Evolutionary conservation across 2,329 filamentous ascomycete species (phyloP), one percentile per base, ranked within the genome.

Genomic region (Botrytis hyacinthi): DNA sequence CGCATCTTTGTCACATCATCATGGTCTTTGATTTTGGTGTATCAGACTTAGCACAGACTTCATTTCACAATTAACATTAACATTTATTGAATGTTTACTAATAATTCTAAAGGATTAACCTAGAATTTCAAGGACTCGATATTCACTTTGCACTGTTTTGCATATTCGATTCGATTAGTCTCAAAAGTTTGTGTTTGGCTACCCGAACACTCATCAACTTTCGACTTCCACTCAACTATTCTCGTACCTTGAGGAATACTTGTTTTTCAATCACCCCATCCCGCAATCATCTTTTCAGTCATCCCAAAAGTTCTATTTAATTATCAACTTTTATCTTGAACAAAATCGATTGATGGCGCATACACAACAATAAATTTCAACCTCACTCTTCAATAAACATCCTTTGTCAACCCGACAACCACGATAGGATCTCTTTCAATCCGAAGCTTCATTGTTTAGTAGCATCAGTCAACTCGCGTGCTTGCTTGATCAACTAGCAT

Each of bases 271-370:
- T 70, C 66, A 51, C 22, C 10, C 20, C 65, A 68, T 40, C 29
- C n/a, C n/a, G 46, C 63, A 54, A 73, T 70, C 54, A 62, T 63
- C 69, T 57, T 46, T 62, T 20, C 61, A 35, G 61, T 67, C 73
- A 8, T 44, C 57, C 66, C 57, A 70, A 74, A 75, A 72, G 57
- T 74, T 70, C 73, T 71, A 59, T 66, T 40, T 54, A 69, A 66
- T 73, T 42, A 54, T 51, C 63, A 72, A 73, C 46, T 68, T 62
- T 72, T 70, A 40, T 26, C 5, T 63, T 37, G 18, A 59, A 29
- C 35, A 59, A n/a, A 35, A 54, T 73, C 66, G 51, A 78, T 77
- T 75, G 76, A 80, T 80, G 79, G 79, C 79, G 76, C 70, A 74
- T 74, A 68, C 72, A 76, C 73, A 73, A 78, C 76, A 78, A 73